A percentile compares a stretch with the other conserved stretches of the same genome.
These are phyloP conservation scores for Periconia sp. DNA, from an alignment of 2,329 filamentous ascomycete genomes.

Conservation along the genomic window DNA sequence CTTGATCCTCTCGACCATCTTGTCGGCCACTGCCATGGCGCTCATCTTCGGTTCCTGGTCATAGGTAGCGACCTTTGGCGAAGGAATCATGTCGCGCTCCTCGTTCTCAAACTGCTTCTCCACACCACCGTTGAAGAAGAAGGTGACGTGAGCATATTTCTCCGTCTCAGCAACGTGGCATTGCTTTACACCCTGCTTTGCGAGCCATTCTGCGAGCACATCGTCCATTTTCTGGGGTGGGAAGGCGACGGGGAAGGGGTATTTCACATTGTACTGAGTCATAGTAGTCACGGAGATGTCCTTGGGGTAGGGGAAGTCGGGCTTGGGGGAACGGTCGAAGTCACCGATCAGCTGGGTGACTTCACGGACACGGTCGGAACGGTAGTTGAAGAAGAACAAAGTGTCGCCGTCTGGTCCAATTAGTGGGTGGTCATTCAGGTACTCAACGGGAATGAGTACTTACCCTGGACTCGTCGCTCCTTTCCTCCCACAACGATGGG, in stretches of 20 bases:
- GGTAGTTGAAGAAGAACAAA: constrained; percentile 99
- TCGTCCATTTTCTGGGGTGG: constrained; percentile 95
- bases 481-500: constrained; percentile 92
- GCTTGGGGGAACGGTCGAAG: constrained; percentile 85
- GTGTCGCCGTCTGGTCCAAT: constrained; percentile 74
- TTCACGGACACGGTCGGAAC: constrained; percentile 94
- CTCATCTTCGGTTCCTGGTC: constrained; percentile 96
- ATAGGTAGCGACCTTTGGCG: constrained; percentile 94
- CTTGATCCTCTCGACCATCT: constrained; percentile 81
- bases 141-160: constrained; percentile 99
- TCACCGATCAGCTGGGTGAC: constrained; percentile 92
- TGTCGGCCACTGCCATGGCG: constrained; percentile 83
- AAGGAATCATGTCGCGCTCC: constrained; percentile 89
- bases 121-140: constrained; percentile 99
- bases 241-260: constrained; percentile 89
- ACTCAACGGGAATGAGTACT: constrained; percentile 25
- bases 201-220: constrained; percentile 95
- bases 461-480: constrained; percentile 82
- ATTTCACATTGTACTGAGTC: constrained; percentile 97
- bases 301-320: constrained; percentile 93
- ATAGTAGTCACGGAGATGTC: constrained; percentile 88
- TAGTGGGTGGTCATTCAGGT: constrained; percentile 31
- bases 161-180: constrained; percentile 98
- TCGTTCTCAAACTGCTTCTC: constrained; percentile 95
- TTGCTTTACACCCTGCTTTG: constrained; percentile 86